phyloP scores from a whole-genome alignment of 345 rosid species.

The Ceriops zippeliana region DNA sequence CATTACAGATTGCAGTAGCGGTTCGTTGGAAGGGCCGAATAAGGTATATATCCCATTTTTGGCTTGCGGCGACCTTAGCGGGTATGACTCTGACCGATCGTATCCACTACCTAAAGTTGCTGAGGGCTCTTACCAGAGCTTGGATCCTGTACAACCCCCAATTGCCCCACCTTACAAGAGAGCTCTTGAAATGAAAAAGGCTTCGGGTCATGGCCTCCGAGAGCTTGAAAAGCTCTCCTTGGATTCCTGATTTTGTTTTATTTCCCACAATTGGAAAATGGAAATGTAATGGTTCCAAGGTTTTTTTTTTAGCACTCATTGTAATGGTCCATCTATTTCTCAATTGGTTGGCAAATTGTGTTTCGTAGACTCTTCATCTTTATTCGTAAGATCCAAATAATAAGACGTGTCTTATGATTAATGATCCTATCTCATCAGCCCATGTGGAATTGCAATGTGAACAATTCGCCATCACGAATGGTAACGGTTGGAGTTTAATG shows the following conservation, averaged over 20 bases:
- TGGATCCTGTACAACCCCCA: conserved; percentile 91
- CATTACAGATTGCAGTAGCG: conserved; percentile 78
- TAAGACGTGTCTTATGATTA: too few relatives aligned
- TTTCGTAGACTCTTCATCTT: too few relatives aligned
- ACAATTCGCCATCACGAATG: too few relatives aligned
- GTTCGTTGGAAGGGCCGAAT: conserved; percentile 86
- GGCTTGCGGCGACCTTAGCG: conserved; percentile 86
- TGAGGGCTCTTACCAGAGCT: conserved; percentile 68
- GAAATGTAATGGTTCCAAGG: too few relatives aligned
- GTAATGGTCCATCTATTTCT: background rate
- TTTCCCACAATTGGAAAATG: too few relatives aligned
- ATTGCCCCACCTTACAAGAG: conserved; percentile 88
- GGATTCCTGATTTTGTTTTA: conserved; percentile 28
- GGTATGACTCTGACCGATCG: conserved; percentile 89
- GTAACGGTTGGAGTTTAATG: too few relatives aligned
- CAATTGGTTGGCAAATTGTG: too few relatives aligned
- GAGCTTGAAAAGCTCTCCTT: conserved; percentile 44
- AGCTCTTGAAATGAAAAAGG: conserved; percentile 90
- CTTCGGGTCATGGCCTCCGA: conserved; percentile 54
- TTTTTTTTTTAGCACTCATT: background rate
- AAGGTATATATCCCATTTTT: conserved; percentile 89
- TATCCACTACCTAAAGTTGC: conserved; percentile 79
- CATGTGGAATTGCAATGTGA: too few relatives aligned
- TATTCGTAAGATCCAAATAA: too few relatives aligned
- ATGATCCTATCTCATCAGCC: too few relatives aligned